phyloP scores from a whole-genome alignment of 768 basidiomycete species.

The Rhodotorula taiwanensis region DNA sequence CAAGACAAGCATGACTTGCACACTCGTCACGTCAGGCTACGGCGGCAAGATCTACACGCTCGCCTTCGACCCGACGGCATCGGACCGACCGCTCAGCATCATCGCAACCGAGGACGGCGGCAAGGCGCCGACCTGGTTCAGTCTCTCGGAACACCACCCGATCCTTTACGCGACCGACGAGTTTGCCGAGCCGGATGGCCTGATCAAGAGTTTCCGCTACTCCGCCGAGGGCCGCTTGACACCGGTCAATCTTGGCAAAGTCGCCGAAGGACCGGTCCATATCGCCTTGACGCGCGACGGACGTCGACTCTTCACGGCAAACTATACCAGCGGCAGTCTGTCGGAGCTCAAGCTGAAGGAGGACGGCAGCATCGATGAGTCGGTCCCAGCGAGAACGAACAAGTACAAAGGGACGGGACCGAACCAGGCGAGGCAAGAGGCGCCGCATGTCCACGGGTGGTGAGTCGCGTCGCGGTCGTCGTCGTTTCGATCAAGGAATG shows the following conservation, averaged over 20 bases:
- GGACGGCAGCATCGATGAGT: constrained; percentile 10
- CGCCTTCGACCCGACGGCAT: constrained; percentile 4
- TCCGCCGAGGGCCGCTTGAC: background rate
- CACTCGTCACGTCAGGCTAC: constrained; percentile 20
- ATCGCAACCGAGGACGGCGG: background rate
- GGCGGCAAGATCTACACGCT: constrained; percentile 22
- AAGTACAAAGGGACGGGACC: constrained; percentile 20
- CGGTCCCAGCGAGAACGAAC: background rate
- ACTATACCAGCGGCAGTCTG: constrained; percentile 19
- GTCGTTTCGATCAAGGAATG: background rate
- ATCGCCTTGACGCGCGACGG: background rate
- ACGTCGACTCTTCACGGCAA: constrained; percentile 13
- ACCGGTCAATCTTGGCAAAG: background rate
- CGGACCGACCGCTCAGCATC: background rate
- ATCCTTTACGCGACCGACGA: constrained; percentile 32
- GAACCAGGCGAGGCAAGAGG: constrained; percentile 27
- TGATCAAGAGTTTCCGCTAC: constrained; percentile 10
- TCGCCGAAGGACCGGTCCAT: constrained; percentile 23
- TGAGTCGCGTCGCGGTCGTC: background rate
- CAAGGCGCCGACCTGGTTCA: constrained; percentile 27
- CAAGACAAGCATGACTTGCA: constrained; percentile 1
- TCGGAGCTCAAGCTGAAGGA: background rate
- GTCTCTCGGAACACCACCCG: background rate
- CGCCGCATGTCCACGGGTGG: constrained; percentile 29
- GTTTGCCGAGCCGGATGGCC: constrained; percentile 19